Conservation (phyloP, 164 flowering plant species). For the Sedum album region DNA sequence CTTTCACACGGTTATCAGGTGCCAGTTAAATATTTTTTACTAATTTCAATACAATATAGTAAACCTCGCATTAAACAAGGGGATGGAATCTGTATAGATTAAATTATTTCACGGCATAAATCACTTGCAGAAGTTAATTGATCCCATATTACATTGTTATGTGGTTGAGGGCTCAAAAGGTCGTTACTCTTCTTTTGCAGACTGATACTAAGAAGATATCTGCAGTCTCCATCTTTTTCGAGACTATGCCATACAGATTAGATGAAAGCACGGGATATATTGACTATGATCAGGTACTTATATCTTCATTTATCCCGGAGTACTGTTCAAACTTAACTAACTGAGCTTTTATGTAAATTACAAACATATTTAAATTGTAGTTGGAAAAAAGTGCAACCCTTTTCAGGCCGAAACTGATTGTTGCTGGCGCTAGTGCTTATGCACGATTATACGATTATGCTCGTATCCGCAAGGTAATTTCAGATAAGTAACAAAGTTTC, state of each 20-base stretch:
- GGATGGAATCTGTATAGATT: too few species aligned
- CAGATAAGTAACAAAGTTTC: constrained; percentile 4
- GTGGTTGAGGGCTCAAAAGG: too few species aligned
- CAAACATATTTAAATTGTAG: constrained; percentile 28
- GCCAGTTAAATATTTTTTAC: neutral
- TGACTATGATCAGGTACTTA: constrained; percentile 63
- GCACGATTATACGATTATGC: constrained; percentile 92
- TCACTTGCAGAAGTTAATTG: too few species aligned
- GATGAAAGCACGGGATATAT: constrained; percentile 68
- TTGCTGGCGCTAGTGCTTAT: constrained; percentile 99
- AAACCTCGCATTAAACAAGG: too few species aligned
- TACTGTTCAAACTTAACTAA: neutral
- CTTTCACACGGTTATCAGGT: constrained; percentile 96
- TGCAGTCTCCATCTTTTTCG: constrained; percentile 71
- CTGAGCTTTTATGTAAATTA: neutral
- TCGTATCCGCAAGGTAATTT: constrained; percentile 77
- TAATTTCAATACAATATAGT: neutral
- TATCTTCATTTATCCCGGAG: neutral
- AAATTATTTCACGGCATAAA: too few species aligned
- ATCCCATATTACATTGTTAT: too few species aligned
- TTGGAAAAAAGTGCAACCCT: constrained; percentile 89
- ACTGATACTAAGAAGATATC: constrained; percentile 84
- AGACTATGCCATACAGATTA: constrained; percentile 82
- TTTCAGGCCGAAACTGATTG: constrained; percentile 86
- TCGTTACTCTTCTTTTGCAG: too few species aligned